Evolutionary conservation across 2,329 filamentous ascomycete species (phyloP), one percentile per base, ranked within the genome.

Genomic region (Sodiomyces alkalinus): DNA sequence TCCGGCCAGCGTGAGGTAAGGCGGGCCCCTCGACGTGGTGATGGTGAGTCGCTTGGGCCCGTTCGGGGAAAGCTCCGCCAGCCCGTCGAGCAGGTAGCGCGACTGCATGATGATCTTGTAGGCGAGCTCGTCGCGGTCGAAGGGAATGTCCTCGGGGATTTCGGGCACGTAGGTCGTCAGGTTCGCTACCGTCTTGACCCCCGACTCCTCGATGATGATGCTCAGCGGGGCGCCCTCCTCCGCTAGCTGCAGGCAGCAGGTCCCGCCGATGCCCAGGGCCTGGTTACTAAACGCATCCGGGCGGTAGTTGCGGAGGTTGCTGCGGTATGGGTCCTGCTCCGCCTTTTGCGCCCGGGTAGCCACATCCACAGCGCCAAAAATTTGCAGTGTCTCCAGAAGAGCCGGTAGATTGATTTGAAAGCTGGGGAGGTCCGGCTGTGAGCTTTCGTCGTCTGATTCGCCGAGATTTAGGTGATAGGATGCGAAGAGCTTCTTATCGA

Each of bases 81-180:
- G 59, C 11, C 75, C 73, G 43, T 86, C 80, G 8, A 79, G 64
- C 4, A 87, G 65, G 52, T 70, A 77, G 19, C 68, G 67, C 8
- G 77, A 71, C 40, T 77, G 80, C 80, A 94, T 93, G 47, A 98
- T 96, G 34, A 93, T 83, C 50, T 96, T 98, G 58, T 94, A 80
- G 7, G 73, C 64, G 7, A 96, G 62, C 29, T 75, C 69, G 28
- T 83, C 70, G 18, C 85, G 72, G 44, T 87, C 74, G 40, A 98
- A 83, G 0, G 87, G 90, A 25, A 98, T 96, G 28, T 86, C 78
- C 28, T 86, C 77, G 11, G 71, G 66, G 22, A 58, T 55, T 38
- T 83, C 76, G 11, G 80, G 70, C 27, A 85, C 68, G 53, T 94
- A 98, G 1, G 90, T 96, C 6, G 78, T 81, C 28, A 98, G 61